A percentile compares a stretch with the other conserved stretches of the same genome.
These are phyloP conservation scores for Coemansia sp. DNA, from an alignment of 192 early-diverging fungal species.

Conservation along the genomic window DNA sequence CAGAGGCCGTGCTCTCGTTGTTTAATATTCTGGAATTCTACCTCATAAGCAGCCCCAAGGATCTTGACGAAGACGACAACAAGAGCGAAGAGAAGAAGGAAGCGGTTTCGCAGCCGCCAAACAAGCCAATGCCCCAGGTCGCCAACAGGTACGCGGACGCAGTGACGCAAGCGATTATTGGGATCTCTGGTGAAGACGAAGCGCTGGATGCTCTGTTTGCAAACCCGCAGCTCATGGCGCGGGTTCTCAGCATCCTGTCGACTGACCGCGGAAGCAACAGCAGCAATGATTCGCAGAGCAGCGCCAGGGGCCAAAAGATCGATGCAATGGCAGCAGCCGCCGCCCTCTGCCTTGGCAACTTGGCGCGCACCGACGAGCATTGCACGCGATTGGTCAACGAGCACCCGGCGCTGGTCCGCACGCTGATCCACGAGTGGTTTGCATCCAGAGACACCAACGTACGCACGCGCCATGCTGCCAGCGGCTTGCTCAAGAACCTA, in stretches of 20 bases:
- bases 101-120: constrained; percentile 19
- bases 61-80: neutral
- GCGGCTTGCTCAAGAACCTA: constrained; percentile 68
- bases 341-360: constrained; percentile 66
- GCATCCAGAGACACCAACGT: constrained; percentile 45
- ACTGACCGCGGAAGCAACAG: constrained; percentile 6
- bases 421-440: constrained; percentile 57
- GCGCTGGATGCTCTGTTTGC: constrained; percentile 39
- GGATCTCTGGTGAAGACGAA: constrained; percentile 40
- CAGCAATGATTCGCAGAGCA: neutral
- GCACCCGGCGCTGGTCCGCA: constrained; percentile 52
- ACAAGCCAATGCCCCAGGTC: constrained; percentile 21
- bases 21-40: constrained; percentile 36
- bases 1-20: constrained; percentile 23
- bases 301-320: neutral
- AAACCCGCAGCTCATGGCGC: constrained; percentile 13
- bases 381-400: constrained; percentile 63
- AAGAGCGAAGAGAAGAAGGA: neutral
- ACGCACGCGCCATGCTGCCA: constrained; percentile 58
- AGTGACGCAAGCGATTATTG: constrained; percentile 37
- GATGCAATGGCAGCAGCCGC: constrained; percentile 49
- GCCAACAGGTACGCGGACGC: constrained; percentile 37
- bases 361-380: constrained; percentile 68
- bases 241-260: constrained; percentile 21
- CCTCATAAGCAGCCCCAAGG: neutral